Base-by-base conservation (phyloP, 1,139 yeast genomes). In the Starmera stellimalicola region DNA sequence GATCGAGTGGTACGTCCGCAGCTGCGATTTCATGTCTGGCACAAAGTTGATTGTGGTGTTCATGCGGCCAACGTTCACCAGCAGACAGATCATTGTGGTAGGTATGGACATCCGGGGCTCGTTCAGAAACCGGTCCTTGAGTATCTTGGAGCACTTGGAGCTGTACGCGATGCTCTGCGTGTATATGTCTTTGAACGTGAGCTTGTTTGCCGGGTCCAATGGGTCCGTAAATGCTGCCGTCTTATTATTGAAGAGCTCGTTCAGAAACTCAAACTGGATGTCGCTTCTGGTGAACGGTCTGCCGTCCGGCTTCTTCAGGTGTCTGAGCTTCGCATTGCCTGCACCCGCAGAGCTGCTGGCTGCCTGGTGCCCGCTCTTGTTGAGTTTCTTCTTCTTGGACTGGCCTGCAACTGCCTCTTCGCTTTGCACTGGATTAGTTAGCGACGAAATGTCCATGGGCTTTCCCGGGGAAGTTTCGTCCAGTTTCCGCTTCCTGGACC, bases 31-130 rank as follows among this genome's bases (percentile, higher is more conserved):
- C 97, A 88, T 88, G 52, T 87, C 96, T n/a, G 94, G 87, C 36
- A 85, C 94, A 53, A 88, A 91, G 57, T 88, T 88, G 34, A 91
- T 78, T 5, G 97, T 91, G 2, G 98, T 91, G 60, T 91, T 91
- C 77, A 91, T 77, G 43, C 97, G 66, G 5, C 97, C 97, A 30
- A 87, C 77, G 53, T 91, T 91, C 18, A 91, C 97, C 42, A 91
- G 65, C 29, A 91, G 60, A 44, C 95, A 84, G 20, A 85, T 79
- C 68, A 84, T 77, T 34, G 87, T 83, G 33, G 85, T 85, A 12
- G 85, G 75, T 32, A 73, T 65, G 3, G 84, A 83, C 58, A 73
- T 68, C 30, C 72, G 72, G 38, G 67, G 68, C 41, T 81, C 85
- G 37, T 64, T 61, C 33, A 80, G 58, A 30, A 91, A 60, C 43